Base-by-base conservation (phyloP, 805 yeast genomes). In the Candida morakotiae region DNA sequence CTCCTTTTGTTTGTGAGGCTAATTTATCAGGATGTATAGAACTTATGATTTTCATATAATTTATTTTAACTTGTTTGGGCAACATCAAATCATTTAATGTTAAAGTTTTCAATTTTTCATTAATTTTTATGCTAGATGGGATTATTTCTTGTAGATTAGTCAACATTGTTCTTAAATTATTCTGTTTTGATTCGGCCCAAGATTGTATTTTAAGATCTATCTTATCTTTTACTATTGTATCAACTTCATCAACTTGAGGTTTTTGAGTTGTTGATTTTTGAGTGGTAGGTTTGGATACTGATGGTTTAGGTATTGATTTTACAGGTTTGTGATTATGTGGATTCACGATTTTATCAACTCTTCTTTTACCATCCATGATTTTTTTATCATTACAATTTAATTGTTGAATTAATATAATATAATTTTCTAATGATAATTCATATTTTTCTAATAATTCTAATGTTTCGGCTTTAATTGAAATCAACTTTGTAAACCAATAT, bases 1-100 rank as follows among this genome's bases (percentile, higher is more conserved):
- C 64, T 2, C 82, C 76, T 16, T 61, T 58, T 21, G 48, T 43
- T 40, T 49, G 49, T 21, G 47, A 42, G 5, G 78, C 67, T 17
- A 89, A 64, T 57, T 93, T 93, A 58, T 93, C 99, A 0, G 93
- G 93, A 51, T 83, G 93, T 5, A 86, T 82, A 39, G 76, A 69
- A 35, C 87, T 76, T 32, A 82, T 86, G 1, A 87, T 91, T 51
- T 81, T 83, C 87, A 83, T 77, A 58, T 93, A 93, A 14, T 70
- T 69, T 25, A 91, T 66, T 56, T 91, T 91, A 26, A 88, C 97
- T 56, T 85, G 88, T 49, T 88, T 89, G 14, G 95, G 91, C 45
- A 89, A 66, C 41, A 93, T 93, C 41, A 93, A 65, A 39, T 91
- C 97, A 28, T 45, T 38, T 4, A 28, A 15, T 10, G 44, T 30